A percentile compares a stretch with the other conserved stretches of the same genome.
Conservation (phyloP, 306 rosid genomes). For the Albizia julibrissin region DNA sequence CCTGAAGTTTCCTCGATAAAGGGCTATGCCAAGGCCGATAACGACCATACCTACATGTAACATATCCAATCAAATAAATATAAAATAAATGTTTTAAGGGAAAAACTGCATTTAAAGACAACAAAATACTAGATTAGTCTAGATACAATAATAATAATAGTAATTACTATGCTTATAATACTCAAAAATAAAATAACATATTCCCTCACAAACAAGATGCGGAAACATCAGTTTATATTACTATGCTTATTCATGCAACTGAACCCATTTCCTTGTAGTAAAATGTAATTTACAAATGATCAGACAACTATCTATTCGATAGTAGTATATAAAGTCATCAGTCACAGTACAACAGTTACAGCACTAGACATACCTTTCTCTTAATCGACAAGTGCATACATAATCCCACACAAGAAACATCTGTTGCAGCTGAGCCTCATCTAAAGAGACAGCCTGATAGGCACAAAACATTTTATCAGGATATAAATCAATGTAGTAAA, state of each 20-base stretch:
- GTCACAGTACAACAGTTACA: conserved; percentile 1
- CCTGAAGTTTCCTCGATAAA: conserved; percentile 54
- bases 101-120: not conserved
- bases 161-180: not conserved
- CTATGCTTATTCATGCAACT: not conserved
- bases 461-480: conserved; percentile 28
- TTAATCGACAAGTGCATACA: conserved; percentile 62
- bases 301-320: not conserved
- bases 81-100: not conserved
- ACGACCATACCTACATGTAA: conserved; percentile 76
- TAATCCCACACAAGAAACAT: conserved; percentile 73
- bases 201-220: not conserved
- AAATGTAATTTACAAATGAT: not conserved
- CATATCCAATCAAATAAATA: conserved; percentile 26
- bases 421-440: conserved; percentile 83
- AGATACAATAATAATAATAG: conserved; percentile 19
- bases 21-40: conserved; percentile 86
- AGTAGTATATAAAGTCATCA: not conserved
- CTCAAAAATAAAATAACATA: not conserved
- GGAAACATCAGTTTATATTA: not conserved
- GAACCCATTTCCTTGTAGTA: not conserved
- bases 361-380: conserved; percentile 70
- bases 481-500: conserved; percentile 2
- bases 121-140: conserved; percentile 11
- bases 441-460: conserved; percentile 63